Evolutionary conservation across 2,329 filamentous ascomycete genomes (phyloP).

Genomic region (Hawksworthiomyces lignivorus): DNA sequence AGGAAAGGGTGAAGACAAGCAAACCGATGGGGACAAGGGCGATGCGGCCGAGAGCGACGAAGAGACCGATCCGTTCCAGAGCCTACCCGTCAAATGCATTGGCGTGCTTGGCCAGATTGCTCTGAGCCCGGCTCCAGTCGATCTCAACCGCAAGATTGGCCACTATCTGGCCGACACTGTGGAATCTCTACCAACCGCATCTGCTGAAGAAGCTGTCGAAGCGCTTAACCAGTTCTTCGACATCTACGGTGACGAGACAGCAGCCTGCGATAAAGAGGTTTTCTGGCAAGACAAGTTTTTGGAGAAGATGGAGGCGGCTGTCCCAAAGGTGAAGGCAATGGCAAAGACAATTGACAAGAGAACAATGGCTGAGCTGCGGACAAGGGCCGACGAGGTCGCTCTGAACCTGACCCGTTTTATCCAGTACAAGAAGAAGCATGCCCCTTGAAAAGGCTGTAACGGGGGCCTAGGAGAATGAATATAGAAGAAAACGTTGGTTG

Average conservation of each 20-base stretch:
- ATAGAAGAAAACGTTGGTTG: no score
- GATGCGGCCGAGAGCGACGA: constrained; percentile 16
- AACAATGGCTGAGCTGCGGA: constrained; percentile 46
- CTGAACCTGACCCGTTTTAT: constrained; percentile 56
- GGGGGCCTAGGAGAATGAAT: no score
- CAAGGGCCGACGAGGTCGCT: constrained; percentile 51
- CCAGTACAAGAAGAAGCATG: constrained; percentile 55
- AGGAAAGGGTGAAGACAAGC: constrained; percentile 16
- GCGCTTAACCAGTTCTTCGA: constrained; percentile 61
- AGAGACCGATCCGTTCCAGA: constrained; percentile 50
- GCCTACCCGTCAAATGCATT: constrained; percentile 57
- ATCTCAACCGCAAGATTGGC: constrained; percentile 55
- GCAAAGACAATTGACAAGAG: constrained; percentile 56
- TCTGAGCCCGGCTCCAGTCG: constrained; percentile 42
- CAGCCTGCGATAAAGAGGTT: constrained; percentile 50
- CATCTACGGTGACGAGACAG: constrained; percentile 55
- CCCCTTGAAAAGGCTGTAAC: background rate
- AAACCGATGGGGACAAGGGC: constrained; percentile 27
- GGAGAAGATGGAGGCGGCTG: constrained; percentile 46
- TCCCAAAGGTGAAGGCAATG: constrained; percentile 48
- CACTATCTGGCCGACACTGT: constrained; percentile 53
- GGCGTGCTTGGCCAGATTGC: constrained; percentile 59
- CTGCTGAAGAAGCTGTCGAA: constrained; percentile 53
- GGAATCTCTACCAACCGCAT: constrained; percentile 38
- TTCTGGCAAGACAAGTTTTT: constrained; percentile 58